Percentiles rank a stretch among this genome's conserved stretches.
Evolutionary conservation across 2,329 filamentous ascomycete species (phyloP).

Genomic region (Aspergillaceae sp.): DNA sequence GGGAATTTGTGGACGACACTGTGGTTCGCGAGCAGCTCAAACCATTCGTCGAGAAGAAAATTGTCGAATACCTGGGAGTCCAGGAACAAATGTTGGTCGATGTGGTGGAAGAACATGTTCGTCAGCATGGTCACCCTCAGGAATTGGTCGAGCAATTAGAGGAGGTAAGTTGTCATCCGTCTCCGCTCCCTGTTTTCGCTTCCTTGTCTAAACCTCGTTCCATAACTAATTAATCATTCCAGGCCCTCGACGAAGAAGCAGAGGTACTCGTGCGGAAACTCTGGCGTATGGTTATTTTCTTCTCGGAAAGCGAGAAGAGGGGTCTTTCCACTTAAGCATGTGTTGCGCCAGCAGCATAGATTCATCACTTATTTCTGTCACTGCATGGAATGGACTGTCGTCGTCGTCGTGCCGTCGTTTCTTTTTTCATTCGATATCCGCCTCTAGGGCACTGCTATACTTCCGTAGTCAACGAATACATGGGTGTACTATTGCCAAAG

Average conservation of each 20-base stretch:
- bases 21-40: slow-evolving; percentile 77
- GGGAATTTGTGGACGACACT: slow-evolving; percentile 78
- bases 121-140: slow-evolving; percentile 63
- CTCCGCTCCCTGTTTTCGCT: too few relatives aligned
- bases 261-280: slow-evolving; percentile 92
- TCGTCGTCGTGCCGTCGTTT: neutral
- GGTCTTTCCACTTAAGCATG: slow-evolving; percentile 58
- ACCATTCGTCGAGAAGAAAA: slow-evolving; percentile 96
- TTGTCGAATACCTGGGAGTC: slow-evolving; percentile 90
- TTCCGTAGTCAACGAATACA: neutral
- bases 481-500: neutral
- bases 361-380: too few relatives aligned
- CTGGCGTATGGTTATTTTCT: slow-evolving; percentile 98
- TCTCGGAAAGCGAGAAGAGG: slow-evolving; percentile 86
- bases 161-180: slow-evolving; percentile 51
- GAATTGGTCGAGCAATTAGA: slow-evolving; percentile 77
- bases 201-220: too few relatives aligned
- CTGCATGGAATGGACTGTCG: neutral
- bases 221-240: slow-evolving; percentile 24
- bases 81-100: slow-evolving; percentile 95
- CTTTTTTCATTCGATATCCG: neutral
- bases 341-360: too few relatives aligned
- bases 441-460: neutral
- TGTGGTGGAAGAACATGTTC: slow-evolving; percentile 79
- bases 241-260: slow-evolving; percentile 90